Conservation (phyloP, 768 basidiomycete genomes). For the Pisolithus orientalis region DNA sequence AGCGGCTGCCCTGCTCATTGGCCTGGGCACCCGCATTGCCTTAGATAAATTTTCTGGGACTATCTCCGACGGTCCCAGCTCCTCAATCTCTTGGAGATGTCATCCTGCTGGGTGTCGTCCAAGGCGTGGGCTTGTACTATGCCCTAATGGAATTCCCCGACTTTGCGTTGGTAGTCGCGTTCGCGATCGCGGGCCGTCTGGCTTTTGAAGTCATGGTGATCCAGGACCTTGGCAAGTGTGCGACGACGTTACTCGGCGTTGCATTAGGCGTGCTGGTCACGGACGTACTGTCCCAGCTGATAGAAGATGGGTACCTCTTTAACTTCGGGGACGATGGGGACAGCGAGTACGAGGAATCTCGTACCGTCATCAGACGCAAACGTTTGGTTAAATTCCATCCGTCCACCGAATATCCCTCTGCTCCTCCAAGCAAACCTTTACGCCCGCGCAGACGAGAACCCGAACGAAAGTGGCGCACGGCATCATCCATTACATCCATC, state of each 20-base stretch:
- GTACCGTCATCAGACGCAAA: conserved; percentile 23
- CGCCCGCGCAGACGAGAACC: conserved; percentile 26
- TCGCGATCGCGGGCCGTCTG: conserved; percentile 56
- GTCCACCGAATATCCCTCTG: conserved; percentile 29
- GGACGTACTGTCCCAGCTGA: conserved; percentile 61
- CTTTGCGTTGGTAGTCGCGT: conserved; percentile 49
- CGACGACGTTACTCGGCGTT: conserved; percentile 59
- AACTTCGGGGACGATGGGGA: conserved; percentile 19
- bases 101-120: conserved; percentile 66
- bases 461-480: conserved; percentile 27
- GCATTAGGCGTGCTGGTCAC: conserved; percentile 66
- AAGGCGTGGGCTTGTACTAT: conserved; percentile 70
- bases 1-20: conserved; percentile 65
- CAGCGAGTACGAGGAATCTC: conserved; percentile 14
- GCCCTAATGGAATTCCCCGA: conserved; percentile 49
- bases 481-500: conserved; percentile 45
- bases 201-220: conserved; percentile 52
- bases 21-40: conserved; percentile 66
- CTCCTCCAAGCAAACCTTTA: conserved; percentile 14
- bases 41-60: conserved; percentile 51
- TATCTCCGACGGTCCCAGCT: conserved; percentile 25
- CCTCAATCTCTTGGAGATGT: conserved; percentile 45
- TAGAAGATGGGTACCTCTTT: conserved; percentile 43
- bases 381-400: conserved; percentile 43
- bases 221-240: conserved; percentile 49